A percentile compares a stretch with the other conserved stretches of the same genome.
Evolutionary conservation across 2,329 filamentous ascomycete genomes (phyloP).

Genomic region (Phialemoniopsis sp.): DNA sequence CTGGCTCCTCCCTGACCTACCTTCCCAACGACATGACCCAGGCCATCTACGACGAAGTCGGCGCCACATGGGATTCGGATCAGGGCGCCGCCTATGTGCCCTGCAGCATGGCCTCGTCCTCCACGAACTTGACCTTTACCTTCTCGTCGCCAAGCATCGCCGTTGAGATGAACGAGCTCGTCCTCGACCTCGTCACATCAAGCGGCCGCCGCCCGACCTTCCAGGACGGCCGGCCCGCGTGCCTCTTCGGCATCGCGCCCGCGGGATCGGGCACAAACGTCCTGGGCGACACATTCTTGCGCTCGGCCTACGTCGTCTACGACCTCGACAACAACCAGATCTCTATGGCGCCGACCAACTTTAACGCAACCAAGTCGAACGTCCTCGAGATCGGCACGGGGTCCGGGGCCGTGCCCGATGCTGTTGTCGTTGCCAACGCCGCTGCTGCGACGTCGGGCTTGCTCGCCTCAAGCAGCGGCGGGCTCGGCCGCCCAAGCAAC

Average conservation of each 20-base stretch:
- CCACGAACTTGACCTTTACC: slow-evolving; percentile 42
- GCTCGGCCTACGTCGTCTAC: slow-evolving; percentile 73
- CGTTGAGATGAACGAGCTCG: slow-evolving; percentile 55
- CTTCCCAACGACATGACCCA: slow-evolving; percentile 53
- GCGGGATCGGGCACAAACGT: slow-evolving; percentile 52
- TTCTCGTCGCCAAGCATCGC: slow-evolving; percentile 51
- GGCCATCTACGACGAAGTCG: slow-evolving; percentile 53
- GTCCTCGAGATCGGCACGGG: slow-evolving; percentile 53
- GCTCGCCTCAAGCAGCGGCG: background rate
- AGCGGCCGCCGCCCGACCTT: slow-evolving; percentile 46
- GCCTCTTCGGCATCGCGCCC: slow-evolving; percentile 64
- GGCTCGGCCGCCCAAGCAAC: no score
- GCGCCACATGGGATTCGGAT: slow-evolving; percentile 51
- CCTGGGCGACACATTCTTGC: slow-evolving; percentile 70
- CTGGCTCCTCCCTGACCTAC: slow-evolving; percentile 64
- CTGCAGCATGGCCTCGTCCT: slow-evolving; percentile 43
- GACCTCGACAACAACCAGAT: slow-evolving; percentile 70
- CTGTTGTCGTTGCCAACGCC: slow-evolving; percentile 42
- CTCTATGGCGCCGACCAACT: slow-evolving; percentile 63
- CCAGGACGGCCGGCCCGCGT: slow-evolving; percentile 49
- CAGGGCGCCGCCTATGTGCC: slow-evolving; percentile 57
- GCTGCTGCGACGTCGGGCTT: slow-evolving; percentile 45
- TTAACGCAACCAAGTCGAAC: slow-evolving; percentile 47
- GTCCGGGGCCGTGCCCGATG: slow-evolving; percentile 45
- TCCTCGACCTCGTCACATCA: slow-evolving; percentile 45